Evolutionary conservation across 2,329 filamentous ascomycete species (phyloP).

Genomic region (Trichoderma atroviride): DNA sequence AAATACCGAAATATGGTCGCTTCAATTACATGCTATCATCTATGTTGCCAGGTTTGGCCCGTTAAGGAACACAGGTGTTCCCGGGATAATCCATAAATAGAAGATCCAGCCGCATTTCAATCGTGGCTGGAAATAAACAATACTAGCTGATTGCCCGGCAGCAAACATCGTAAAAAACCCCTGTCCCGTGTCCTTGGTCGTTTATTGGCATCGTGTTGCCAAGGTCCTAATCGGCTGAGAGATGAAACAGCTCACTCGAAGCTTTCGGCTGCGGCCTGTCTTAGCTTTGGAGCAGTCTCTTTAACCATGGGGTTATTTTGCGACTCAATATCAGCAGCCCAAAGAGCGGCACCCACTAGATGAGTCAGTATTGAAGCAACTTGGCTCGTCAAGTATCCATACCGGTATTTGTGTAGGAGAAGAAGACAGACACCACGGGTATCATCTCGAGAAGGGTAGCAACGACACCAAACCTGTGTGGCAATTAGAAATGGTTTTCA

Average conservation of each 20-base stretch:
- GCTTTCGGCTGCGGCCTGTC: constrained; percentile 52
- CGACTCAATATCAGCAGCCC: constrained; percentile 82
- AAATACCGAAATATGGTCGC: constrained; percentile 1
- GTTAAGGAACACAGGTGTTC: neutral
- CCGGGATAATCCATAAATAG: constrained; percentile 4
- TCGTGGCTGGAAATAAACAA: neutral
- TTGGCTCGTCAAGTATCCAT: neutral
- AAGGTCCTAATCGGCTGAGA: neutral
- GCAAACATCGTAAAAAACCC: neutral
- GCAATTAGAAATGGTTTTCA: constrained; percentile 16
- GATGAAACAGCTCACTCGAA: constrained; percentile 38
- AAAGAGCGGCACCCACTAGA: constrained; percentile 84
- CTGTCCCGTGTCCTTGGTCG: neutral
- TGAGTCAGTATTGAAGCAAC: constrained; percentile 20
- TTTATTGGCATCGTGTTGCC: neutral
- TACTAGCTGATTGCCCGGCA: neutral
- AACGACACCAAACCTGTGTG: constrained; percentile 69
- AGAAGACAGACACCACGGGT: constrained; percentile 79
- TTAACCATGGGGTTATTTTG: constrained; percentile 53
- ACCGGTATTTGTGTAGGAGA: constrained; percentile 86
- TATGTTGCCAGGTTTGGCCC: neutral
- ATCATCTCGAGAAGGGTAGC: constrained; percentile 83
- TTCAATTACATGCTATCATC: constrained; percentile 1
- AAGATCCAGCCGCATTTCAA: neutral
- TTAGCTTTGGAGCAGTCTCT: constrained; percentile 54